A percentile compares a stretch with the other conserved stretches of the same genome.
phyloP scores from a whole-genome alignment of 352 stramenopile genomes.

The Globisporangium spinosum region DNA sequence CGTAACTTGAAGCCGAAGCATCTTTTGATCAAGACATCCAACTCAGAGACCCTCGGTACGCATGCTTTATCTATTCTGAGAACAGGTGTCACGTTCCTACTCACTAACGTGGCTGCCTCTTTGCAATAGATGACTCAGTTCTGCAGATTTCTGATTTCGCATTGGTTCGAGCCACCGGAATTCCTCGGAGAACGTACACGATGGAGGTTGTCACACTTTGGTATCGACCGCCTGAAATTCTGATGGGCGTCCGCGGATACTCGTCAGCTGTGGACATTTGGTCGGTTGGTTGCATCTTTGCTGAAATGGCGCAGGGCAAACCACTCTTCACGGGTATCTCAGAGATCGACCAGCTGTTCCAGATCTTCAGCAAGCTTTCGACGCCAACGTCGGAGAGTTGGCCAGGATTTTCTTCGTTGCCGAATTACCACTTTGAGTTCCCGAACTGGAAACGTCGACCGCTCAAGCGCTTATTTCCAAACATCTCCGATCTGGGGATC shows the following conservation, averaged over 20 bases:
- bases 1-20: constrained; percentile 91
- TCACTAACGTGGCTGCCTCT: neutral
- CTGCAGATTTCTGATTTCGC: constrained; percentile 88
- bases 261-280: constrained; percentile 91
- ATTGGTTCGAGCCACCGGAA: constrained; percentile 81
- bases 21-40: constrained; percentile 75
- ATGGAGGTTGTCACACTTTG: constrained; percentile 91
- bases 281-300: constrained; percentile 97
- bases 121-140: constrained; percentile 45
- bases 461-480: constrained; percentile 64
- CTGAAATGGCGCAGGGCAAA: constrained; percentile 92
- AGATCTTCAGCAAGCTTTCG: constrained; percentile 92
- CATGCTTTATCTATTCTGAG: neutral
- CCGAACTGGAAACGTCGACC: constrained; percentile 72
- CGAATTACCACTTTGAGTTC: constrained; percentile 94
- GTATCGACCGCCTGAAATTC: constrained; percentile 88
- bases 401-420: constrained; percentile 95
- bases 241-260: constrained; percentile 87
- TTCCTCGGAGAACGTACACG: constrained; percentile 87
- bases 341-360: constrained; percentile 84
- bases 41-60: constrained; percentile 59
- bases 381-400: constrained; percentile 96
- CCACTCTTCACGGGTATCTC: constrained; percentile 81
- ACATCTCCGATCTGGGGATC: constrained; percentile 67
- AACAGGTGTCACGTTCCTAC: neutral